These are phyloP conservation scores for Penicillium sp. DNA, from an alignment of 2,329 filamentous ascomycete species.

Conservation along the genomic window DNA sequence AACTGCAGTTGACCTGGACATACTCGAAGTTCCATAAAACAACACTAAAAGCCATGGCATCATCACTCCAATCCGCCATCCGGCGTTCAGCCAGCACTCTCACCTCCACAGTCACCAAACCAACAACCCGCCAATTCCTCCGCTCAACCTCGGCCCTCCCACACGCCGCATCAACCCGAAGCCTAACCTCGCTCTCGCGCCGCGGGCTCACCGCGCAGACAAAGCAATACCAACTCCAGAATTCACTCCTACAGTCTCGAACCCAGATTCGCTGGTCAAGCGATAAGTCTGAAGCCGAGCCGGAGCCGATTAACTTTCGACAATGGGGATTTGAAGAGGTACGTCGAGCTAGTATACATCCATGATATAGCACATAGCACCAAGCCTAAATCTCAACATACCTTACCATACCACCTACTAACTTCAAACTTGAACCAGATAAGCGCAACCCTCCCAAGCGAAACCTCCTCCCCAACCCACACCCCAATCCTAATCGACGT, in stretches of 20 bases:
- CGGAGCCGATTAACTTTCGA: slow-evolving; percentile 15
- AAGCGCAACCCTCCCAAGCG: slow-evolving; percentile 37
- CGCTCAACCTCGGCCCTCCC: slow-evolving; percentile 11
- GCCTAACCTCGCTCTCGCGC: slow-evolving; percentile 11
- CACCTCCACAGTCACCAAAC: slow-evolving; percentile 5
- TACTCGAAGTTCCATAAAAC: neutral
- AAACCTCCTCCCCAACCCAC: slow-evolving; percentile 27
- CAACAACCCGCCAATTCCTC: slow-evolving; percentile 6
- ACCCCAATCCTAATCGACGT: slow-evolving; percentile 49
- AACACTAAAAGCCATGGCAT: slow-evolving; percentile 22
- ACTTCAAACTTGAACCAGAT: slow-evolving; percentile 31
- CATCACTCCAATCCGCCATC: slow-evolving; percentile 12
- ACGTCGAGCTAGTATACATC: slow-evolving; percentile 11
- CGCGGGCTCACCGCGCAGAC: neutral
- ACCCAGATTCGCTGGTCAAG: slow-evolving; percentile 29
- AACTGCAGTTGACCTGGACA: too few relatives aligned
- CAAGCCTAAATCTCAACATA: too few relatives aligned
- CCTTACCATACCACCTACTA: neutral
- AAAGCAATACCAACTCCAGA: neutral
- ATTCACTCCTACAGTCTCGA: neutral
- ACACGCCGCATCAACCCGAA: slow-evolving; percentile 14
- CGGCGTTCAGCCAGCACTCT: slow-evolving; percentile 14
- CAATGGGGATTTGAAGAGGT: slow-evolving; percentile 44
- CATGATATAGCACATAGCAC: too few relatives aligned
- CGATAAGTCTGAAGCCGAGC: slow-evolving; percentile 3